Base-by-base conservation (phyloP, 2,329 filamentous ascomycete genomes). In the Xylariales sp. region DNA sequence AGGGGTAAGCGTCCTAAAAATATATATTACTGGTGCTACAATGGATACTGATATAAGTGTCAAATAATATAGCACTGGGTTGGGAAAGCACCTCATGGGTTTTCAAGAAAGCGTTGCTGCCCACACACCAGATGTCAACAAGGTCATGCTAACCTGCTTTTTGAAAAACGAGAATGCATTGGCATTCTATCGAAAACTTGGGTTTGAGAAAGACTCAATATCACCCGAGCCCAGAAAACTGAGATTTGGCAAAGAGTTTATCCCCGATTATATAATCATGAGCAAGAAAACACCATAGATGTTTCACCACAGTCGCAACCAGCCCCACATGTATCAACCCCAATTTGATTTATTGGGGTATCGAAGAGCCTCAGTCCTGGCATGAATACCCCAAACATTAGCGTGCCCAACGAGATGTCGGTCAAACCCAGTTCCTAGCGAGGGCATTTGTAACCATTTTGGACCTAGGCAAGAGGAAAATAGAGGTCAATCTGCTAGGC, bases 81-180 rank as follows among this genome's bases (percentile, higher is more conserved):
- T 90, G 3, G 83, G 80, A 2, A 65, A 54, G 11, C 60, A 70
- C 11, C 65, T 90, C 27, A 77, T 90, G 65, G 52, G 58, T 2
- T 62, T 77, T 41, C 69, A 78, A 6, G 70, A 74, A 32, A 54
- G 55, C 5, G 65, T 81, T 5, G 83, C 76, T 6, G 45, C 58
- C 16, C 69, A 70, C 38, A 70, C 82, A 16, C 65, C 69, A 3
- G 65, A 67, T 1, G 67, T 84, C 31, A 59, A 66, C 16, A 88
- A 88, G 59, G 68, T 79, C 31, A 89, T 89, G 85, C 63, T 89
- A 51, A 88, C 83, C 2, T 85, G 83, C 52, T 88, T 87, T 52
- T 59, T 71, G 36, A 67, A 69, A 43, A 89, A 89, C 52, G 47
- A 59, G 21, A 59, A 60, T 3, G 85, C 74, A 0, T 60, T 74